These are phyloP conservation scores for Nidularia pulvinata DNA, from an alignment of 768 basidiomycete species.

Conservation along the genomic window DNA sequence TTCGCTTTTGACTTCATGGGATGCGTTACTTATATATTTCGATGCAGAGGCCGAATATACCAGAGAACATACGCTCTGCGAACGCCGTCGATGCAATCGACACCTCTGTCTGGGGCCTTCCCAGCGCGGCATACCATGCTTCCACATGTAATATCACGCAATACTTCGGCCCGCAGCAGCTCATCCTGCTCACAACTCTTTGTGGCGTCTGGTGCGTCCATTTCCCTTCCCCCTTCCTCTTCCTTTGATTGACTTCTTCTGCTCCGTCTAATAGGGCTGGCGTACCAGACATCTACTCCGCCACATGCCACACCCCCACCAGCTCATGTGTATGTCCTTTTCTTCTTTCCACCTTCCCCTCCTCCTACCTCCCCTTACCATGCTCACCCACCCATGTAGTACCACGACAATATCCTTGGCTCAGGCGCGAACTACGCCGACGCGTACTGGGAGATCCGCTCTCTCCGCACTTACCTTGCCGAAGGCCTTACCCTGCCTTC, in stretches of 20 bases:
- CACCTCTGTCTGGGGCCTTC: constrained; percentile 38
- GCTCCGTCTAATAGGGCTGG: constrained; percentile 38
- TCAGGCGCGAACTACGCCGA: constrained; percentile 36
- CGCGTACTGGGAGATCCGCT: constrained; percentile 67
- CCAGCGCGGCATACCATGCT: constrained; percentile 36
- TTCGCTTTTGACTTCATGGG: not conserved
- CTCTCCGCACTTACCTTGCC: constrained; percentile 40
- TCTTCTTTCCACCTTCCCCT: not conserved
- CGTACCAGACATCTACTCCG: constrained; percentile 18
- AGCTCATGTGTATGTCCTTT: constrained; percentile 25
- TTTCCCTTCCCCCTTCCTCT: not conserved
- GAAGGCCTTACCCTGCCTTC: not conserved
- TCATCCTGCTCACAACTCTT: constrained; percentile 54
- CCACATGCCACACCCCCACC: constrained; percentile 35
- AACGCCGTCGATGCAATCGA: constrained; percentile 21
- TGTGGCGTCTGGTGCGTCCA: constrained; percentile 41
- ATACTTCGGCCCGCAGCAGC: constrained; percentile 42
- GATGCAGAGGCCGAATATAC: constrained; percentile 32
- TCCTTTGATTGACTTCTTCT: not conserved
- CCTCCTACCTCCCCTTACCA: not conserved
- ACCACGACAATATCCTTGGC: constrained; percentile 50
- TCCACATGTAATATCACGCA: constrained; percentile 36
- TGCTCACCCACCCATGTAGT: constrained; percentile 20
- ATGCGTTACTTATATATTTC: constrained; percentile 15
- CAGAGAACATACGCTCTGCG: constrained; percentile 23